These are phyloP conservation scores for Ascoidea rubescens DNA, from an alignment of 805 yeast genomes.

Conservation along the genomic window DNA sequence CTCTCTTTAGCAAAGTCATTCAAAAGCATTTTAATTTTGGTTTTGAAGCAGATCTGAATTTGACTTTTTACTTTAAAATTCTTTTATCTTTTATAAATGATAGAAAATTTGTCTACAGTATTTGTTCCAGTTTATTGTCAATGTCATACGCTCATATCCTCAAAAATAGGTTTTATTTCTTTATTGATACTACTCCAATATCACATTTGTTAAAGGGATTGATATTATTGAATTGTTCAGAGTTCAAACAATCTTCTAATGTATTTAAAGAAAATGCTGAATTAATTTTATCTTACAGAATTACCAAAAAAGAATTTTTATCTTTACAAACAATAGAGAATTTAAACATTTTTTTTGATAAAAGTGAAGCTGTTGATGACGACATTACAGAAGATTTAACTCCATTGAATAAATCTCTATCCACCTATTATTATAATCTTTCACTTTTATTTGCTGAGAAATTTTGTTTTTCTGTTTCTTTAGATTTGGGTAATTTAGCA, in stretches of 20 bases:
- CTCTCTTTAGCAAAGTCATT: constrained; percentile 9
- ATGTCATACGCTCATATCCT: constrained; percentile 7
- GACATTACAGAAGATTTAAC: neutral
- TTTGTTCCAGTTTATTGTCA: constrained; percentile 8
- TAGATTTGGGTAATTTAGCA: constrained; percentile 20
- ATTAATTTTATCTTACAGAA: constrained; percentile 15
- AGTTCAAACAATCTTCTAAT: constrained; percentile 17
- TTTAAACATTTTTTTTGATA: no score
- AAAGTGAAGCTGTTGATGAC: constrained; percentile 9
- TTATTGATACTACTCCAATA: constrained; percentile 11
- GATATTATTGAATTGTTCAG: constrained; percentile 14
- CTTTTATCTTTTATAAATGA: constrained; percentile 7
- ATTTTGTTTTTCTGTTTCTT: constrained; percentile 19
- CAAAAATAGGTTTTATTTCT: constrained; percentile 10
- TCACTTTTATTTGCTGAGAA: constrained; percentile 22
- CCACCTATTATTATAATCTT: constrained; percentile 24
- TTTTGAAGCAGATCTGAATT: neutral
- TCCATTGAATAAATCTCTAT: constrained; percentile 18
- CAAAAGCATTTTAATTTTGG: constrained; percentile 2
- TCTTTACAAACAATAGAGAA: constrained; percentile 8
- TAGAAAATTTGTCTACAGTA: constrained; percentile 10
- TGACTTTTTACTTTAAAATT: neutral
- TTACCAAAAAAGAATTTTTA: constrained; percentile 13
- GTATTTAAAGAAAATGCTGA: constrained; percentile 18
- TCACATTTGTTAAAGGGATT: constrained; percentile 13